Percentiles rank a stretch among this genome's conserved stretches.
Conservation (phyloP, 768 basidiomycete genomes). For the Kondoa subrosea region DNA sequence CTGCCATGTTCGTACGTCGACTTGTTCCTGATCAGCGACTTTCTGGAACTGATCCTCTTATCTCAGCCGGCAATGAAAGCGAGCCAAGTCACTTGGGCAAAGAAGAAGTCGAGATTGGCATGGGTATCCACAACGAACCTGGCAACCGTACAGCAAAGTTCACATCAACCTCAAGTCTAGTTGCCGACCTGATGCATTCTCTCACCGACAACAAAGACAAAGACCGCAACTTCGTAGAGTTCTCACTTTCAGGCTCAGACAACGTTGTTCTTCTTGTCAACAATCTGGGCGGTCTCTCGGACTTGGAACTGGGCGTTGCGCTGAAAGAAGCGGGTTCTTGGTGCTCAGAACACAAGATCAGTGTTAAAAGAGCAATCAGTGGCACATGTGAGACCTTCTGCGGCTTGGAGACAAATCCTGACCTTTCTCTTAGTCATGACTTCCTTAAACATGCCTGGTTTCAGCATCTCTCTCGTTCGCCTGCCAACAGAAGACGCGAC, state of each 20-base stretch:
- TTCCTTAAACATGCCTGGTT: constrained; percentile 36
- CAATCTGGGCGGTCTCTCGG: constrained; percentile 31
- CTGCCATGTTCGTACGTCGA: constrained; percentile 30
- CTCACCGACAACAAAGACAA: constrained; percentile 32
- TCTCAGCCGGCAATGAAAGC: constrained; percentile 33
- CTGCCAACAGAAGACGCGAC: background rate
- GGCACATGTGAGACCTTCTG: constrained; percentile 11
- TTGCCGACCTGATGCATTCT: constrained; percentile 31
- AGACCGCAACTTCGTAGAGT: constrained; percentile 34
- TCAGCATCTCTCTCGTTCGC: constrained; percentile 31
- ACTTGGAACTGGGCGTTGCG: constrained; percentile 28
- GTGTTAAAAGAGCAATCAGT: constrained; percentile 26
- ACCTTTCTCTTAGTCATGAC: constrained; percentile 20
- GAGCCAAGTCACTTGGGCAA: constrained; percentile 31
- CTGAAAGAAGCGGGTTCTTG: constrained; percentile 23
- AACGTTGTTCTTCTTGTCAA: constrained; percentile 35
- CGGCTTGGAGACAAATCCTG: constrained; percentile 7
- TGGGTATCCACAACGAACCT: constrained; percentile 37
- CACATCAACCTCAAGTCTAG: constrained; percentile 26
- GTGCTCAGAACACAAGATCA: constrained; percentile 22
- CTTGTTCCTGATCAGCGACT: background rate
- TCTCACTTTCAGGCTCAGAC: constrained; percentile 31
- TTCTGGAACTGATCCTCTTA: constrained; percentile 12
- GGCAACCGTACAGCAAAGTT: constrained; percentile 30
- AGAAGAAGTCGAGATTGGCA: constrained; percentile 34